These are phyloP conservation scores for Aquilaria yunnanensis DNA, from an alignment of 345 rosid species.

Conservation along the genomic window DNA sequence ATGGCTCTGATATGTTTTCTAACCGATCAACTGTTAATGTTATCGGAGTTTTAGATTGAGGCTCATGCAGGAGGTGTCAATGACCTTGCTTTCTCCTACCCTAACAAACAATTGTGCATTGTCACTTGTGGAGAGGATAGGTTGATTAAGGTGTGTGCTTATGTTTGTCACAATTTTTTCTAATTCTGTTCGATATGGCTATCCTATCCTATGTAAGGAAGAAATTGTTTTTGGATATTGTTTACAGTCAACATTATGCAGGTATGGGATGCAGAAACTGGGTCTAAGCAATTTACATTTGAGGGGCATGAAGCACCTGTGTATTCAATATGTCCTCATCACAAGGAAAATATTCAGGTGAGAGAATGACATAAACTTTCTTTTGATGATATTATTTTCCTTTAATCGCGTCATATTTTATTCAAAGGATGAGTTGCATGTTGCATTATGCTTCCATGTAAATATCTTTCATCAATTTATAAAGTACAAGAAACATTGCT, in stretches of 20 bases:
- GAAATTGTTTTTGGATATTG: neutral
- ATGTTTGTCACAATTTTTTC: neutral
- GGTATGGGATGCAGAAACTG: slow-evolving; percentile 35
- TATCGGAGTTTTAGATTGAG: slow-evolving; percentile 40
- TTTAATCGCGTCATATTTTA: no score
- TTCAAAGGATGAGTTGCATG: no score
- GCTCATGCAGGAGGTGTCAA: slow-evolving; percentile 64
- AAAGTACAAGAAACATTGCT: no score
- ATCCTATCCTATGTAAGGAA: no score
- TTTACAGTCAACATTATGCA: neutral
- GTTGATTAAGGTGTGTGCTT: slow-evolving; percentile 40
- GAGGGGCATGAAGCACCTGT: slow-evolving; percentile 35
- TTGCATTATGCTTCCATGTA: no score
- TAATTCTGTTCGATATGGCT: no score
- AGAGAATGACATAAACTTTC: no score
- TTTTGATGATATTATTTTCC: no score
- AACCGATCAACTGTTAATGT: slow-evolving; percentile 3
- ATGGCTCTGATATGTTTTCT: no score
- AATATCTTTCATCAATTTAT: no score
- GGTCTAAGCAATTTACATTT: slow-evolving; percentile 15
- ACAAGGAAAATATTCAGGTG: slow-evolving; percentile 21
- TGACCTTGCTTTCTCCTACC: slow-evolving; percentile 55
- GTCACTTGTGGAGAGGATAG: slow-evolving; percentile 71
- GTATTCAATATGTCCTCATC: slow-evolving; percentile 27
- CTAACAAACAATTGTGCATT: slow-evolving; percentile 42